Base-by-base conservation (phyloP, 768 basidiomycete genomes). In the Cytidiella melzeri region DNA sequence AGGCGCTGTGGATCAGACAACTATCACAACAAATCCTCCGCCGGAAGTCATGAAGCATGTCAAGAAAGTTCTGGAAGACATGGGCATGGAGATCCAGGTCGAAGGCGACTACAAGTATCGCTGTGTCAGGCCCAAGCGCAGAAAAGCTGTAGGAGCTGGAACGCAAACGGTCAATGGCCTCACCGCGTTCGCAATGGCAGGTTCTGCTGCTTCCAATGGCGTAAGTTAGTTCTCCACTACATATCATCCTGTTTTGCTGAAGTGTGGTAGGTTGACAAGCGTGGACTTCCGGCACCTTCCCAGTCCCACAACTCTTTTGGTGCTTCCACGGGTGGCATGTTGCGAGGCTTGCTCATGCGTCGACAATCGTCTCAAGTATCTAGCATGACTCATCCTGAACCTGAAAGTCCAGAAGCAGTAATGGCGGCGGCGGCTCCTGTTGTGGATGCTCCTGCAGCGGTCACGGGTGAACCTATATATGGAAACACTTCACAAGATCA, bases 41-140 rank as follows among this genome's bases (percentile, higher is more conserved):
- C 81, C 84, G 1, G 87, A 90, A 56, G 93, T 98, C 28, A 90
- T 98, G 72, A 79, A 75, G 52, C 89, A 92, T 62, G 79, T 98
- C 25, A 78, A 79, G 59, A 75, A 76, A 53, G 86, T 93, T 11
- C 73, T 99, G 52, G 77, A 81, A 57, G 79, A 78, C 26, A 92
- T 98, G 91, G 96, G 95, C 18, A 73, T 99, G 47, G 92, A 94
- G 50, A 77, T 94, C 51, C 80, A 86, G 59, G 67, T 81, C 26
- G 96, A 99, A 69, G 85, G 83, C 55, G 92, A 96, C 61, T 98
- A 79, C 71, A 94, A 92, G 73, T 85, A 85, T 61, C 73, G 89
- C 52, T 96, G 94, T 63, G 74, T 92, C 25, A 75, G 94, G 20
- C 72, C 74, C 36, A 91, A 93, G 76, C 76, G 74, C 64, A 78